Evolutionary conservation across 768 basidiomycete genomes (phyloP), one percentile per base, ranked within the genome.

Genomic region (Collybia mongolica): DNA sequence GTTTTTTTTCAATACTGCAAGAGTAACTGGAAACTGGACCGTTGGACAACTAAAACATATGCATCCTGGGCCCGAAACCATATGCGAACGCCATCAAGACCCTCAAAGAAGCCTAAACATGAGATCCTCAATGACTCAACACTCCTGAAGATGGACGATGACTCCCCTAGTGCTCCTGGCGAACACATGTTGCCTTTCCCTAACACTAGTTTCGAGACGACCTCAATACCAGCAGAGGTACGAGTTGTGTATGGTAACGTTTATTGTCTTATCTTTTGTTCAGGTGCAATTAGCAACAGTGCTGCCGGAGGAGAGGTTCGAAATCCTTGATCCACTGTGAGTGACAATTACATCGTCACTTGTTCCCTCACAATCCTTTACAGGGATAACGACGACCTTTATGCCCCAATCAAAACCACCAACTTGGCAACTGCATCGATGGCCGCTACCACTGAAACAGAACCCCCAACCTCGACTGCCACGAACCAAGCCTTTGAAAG

Each of bases 281-380:
- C 40, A 42, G 19, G 22, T 42, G 20, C 40, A 42, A 20, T 42
- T n/a, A 22, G 40, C 19, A 20, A 23, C 40, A 42, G 20, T 22
- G 20, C 40, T 42, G 26, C 26, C 19, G 26, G 26, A 20, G 14
- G 19, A 12, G 22, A 42, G 26, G 20, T 24, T 22, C 40, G 19
- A 42, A 42, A 19, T 42, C 40, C 26, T 42, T 18, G 40, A 42
- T 22, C 40, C 40, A 12, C 40, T 42, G 40, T 42, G 40, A 42
- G 6, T 42, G 26, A 22, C 18, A 22, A 12, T 42, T 24, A 22
- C 39, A 40, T 40, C 18, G 39, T 19, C 22, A 9, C 18, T 22
- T 40, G 39, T 19, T 40, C 18, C 18, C 39, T 40, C 22, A 22
- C 39, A 18, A 19, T 40, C 22, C 39, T 22, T 19, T 22, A n/a